phyloP scores from a whole-genome alignment of 345 rosid genomes.

The Pistacia integerrima region DNA sequence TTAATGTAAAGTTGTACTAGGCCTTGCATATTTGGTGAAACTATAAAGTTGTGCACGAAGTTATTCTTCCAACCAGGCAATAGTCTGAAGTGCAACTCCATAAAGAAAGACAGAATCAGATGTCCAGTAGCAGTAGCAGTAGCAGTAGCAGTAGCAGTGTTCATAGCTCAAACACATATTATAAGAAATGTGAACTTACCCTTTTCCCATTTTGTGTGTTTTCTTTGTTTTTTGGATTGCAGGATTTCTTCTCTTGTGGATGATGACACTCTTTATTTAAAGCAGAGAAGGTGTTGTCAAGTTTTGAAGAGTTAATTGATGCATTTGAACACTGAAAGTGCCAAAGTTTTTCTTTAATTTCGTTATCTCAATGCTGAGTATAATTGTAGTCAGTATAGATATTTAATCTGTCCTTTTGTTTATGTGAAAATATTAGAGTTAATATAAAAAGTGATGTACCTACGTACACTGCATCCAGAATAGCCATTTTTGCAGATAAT shows the following conservation, averaged over 20 bases:
- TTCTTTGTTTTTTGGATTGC: neutral
- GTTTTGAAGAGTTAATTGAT: neutral
- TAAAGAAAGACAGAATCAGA: neutral
- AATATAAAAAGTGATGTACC: no score
- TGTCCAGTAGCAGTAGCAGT: neutral
- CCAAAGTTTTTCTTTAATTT: neutral
- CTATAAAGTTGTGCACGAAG: neutral
- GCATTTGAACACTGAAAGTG: neutral
- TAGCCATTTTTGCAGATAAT: no score
- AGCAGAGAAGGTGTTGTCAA: neutral
- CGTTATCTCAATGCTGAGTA: neutral
- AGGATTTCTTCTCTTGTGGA: constrained; percentile 35
- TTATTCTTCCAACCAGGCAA: neutral
- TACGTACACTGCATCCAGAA: no score
- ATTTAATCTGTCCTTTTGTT: no score
- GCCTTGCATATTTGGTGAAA: neutral
- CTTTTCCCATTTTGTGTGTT: neutral
- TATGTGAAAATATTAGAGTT: no score
- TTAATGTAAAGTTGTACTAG: no score
- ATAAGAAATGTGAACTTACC: neutral
- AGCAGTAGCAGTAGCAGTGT: neutral
- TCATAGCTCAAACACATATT: neutral
- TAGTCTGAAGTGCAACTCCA: no score
- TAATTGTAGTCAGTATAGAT: no score
- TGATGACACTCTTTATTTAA: constrained; percentile 25